Evolutionary conservation across 345 rosid species (phyloP).

Genomic region (Dimocarpus longan): DNA sequence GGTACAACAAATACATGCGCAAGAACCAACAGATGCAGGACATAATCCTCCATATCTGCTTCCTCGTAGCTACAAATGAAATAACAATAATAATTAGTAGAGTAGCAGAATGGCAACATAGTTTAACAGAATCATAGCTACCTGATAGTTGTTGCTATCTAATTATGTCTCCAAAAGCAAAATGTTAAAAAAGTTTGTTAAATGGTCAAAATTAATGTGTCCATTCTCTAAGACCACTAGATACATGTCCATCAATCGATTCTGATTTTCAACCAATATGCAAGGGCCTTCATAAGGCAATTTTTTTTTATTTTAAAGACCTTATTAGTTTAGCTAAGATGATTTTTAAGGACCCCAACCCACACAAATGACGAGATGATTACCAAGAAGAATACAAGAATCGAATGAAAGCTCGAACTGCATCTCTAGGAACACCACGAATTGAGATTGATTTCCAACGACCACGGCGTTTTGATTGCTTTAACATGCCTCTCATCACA

Average conservation of each 20-base stretch:
- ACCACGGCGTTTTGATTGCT: slow-evolving; percentile 54
- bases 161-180: not conserved
- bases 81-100: slow-evolving; percentile 19
- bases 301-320: not conserved
- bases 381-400: slow-evolving; percentile 89
- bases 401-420: slow-evolving; percentile 72
- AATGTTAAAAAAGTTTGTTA: not conserved
- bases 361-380: not conserved
- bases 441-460: slow-evolving; percentile 52
- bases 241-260: not conserved
- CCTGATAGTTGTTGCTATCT: not conserved
- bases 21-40: slow-evolving; percentile 66
- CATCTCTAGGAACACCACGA: slow-evolving; percentile 70
- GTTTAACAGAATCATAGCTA: not conserved
- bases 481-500: slow-evolving; percentile 75
- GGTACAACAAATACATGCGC: slow-evolving; percentile 78
- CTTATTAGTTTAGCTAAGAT: not conserved
- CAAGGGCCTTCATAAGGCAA: slow-evolving; percentile 2
- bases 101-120: not conserved
- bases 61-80: slow-evolving; percentile 65
- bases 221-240: not conserved
- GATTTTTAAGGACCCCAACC: not conserved
- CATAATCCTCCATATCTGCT: slow-evolving; percentile 64
- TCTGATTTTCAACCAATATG: not conserved
- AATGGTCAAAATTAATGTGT: not conserved